Percentiles rank a stretch among this genome's conserved stretches.
Evolutionary conservation across 75 land plant genomes (phyloP).

Genomic region (Sequoia sempervirens): DNA sequence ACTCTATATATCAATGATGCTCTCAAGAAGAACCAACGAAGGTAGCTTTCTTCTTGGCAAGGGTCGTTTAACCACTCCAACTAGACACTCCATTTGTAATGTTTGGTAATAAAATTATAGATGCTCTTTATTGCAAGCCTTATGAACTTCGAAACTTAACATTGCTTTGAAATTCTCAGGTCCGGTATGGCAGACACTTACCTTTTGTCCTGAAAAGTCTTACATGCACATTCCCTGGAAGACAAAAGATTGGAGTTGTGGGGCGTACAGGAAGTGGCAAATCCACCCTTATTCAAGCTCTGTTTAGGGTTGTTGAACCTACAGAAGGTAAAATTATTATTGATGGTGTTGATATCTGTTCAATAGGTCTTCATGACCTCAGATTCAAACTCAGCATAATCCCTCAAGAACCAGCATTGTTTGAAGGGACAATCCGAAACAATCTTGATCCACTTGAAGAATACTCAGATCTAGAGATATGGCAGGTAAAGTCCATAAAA

Average conservation of each 20-base stretch:
- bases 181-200: conserved; percentile 73
- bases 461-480: conserved; percentile 59
- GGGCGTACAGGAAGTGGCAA: conserved; percentile 98
- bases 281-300: conserved; percentile 89
- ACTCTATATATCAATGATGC: not conserved
- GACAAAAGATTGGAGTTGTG: conserved; percentile 84
- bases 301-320: conserved; percentile 90
- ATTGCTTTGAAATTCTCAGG: conserved; percentile 32
- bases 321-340: conserved; percentile 73
- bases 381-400: conserved; percentile 85
- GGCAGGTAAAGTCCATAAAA: conserved; percentile 54
- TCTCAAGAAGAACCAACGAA: not conserved
- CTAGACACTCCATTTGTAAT: not conserved
- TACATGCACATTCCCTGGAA: conserved; percentile 80
- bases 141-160: not conserved
- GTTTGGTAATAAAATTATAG: not conserved
- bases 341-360: conserved; percentile 70
- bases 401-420: conserved; percentile 90
- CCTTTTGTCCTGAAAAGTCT: conserved; percentile 77
- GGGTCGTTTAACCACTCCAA: not conserved
- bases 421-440: conserved; percentile 80
- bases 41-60: not conserved
- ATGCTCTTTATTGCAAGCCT: not conserved
- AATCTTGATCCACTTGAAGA: conserved; percentile 81
- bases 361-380: conserved; percentile 84